These are phyloP conservation scores for Lecanosticta acicola DNA, from an alignment of 2,329 filamentous ascomycete genomes.

Conservation along the genomic window DNA sequence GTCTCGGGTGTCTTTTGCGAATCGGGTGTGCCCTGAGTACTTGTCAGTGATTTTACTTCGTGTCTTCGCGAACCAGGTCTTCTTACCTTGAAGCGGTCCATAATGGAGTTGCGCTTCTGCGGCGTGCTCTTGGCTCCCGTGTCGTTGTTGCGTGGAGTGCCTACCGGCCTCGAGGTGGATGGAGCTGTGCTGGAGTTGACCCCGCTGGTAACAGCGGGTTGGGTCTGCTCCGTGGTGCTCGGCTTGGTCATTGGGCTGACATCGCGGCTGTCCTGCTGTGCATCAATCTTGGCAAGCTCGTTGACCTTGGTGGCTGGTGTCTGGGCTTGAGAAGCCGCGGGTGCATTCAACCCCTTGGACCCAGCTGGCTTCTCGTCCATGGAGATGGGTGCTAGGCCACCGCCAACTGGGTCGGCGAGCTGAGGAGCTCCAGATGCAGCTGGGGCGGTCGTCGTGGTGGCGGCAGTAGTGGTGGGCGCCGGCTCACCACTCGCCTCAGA, in stretches of 20 bases:
- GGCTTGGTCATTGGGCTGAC: constrained; percentile 39
- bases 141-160: constrained; percentile 22
- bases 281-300: constrained; percentile 6
- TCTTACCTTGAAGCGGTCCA: constrained; percentile 22
- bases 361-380: constrained; percentile 18
- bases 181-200: constrained; percentile 31
- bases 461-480: constrained; percentile 38
- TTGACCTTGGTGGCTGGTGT: constrained; percentile 8
- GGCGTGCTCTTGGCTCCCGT: constrained; percentile 21
- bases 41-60: too few species aligned
- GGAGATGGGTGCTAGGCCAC: constrained; percentile 21
- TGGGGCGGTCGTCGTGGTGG: constrained; percentile 33
- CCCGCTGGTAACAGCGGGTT: constrained; percentile 39
- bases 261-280: constrained; percentile 34
- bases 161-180: constrained; percentile 21
- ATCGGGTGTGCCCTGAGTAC: constrained; percentile 34
- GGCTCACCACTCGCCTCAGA: constrained; percentile 41
- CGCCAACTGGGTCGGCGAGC: constrained; percentile 24
- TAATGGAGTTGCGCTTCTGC: constrained; percentile 26
- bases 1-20: constrained; percentile 30
- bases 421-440: constrained; percentile 26
- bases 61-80: too few species aligned
- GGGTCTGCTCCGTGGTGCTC: constrained; percentile 28
- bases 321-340: constrained; percentile 25
- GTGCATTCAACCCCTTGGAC: constrained; percentile 33